These are phyloP conservation scores for Gonapodya sp. DNA, from an alignment of 192 early-diverging fungal species.

Conservation along the genomic window DNA sequence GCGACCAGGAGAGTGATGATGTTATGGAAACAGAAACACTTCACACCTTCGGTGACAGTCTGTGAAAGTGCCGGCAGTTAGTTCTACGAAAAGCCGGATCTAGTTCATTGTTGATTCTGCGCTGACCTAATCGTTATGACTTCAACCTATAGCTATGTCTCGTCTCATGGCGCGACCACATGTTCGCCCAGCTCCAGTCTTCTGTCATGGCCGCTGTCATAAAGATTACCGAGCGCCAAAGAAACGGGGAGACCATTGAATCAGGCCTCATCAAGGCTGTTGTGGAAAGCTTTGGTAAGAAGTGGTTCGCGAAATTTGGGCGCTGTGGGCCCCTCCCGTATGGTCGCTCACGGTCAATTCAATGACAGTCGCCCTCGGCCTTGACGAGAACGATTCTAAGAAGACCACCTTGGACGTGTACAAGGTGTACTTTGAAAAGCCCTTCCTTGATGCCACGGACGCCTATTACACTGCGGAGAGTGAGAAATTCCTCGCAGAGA, in stretches of 20 bases:
- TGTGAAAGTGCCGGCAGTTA: neutral
- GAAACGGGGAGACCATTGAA: conserved; percentile 85
- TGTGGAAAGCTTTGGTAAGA: conserved; percentile 83
- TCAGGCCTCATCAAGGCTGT: conserved; percentile 75
- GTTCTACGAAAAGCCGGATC: neutral
- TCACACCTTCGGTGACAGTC: neutral
- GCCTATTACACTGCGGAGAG: conserved; percentile 83
- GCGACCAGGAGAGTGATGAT: too few relatives aligned
- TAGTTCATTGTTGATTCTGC: neutral
- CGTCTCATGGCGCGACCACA: conserved; percentile 76
- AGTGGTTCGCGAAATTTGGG: too few relatives aligned
- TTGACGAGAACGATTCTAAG: conserved; percentile 68
- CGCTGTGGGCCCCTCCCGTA: too few relatives aligned
- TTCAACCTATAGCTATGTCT: conserved; percentile 49
- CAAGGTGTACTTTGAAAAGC: conserved; percentile 72
- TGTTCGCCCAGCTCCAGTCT: conserved; percentile 57
- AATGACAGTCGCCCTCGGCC: conserved; percentile 58
- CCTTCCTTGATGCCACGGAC: conserved; percentile 68
- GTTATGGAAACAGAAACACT: too few relatives aligned
- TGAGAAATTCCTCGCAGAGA: conserved; percentile 82
- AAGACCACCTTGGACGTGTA: conserved; percentile 82
- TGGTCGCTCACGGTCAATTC: neutral
- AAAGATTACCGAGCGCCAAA: conserved; percentile 66
- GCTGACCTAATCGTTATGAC: neutral
- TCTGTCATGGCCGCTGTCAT: conserved; percentile 70